A percentile compares a stretch with the other conserved stretches of the same genome.
Evolutionary conservation across 768 basidiomycete genomes (phyloP).

Genomic region (Kwoniella pini): DNA sequence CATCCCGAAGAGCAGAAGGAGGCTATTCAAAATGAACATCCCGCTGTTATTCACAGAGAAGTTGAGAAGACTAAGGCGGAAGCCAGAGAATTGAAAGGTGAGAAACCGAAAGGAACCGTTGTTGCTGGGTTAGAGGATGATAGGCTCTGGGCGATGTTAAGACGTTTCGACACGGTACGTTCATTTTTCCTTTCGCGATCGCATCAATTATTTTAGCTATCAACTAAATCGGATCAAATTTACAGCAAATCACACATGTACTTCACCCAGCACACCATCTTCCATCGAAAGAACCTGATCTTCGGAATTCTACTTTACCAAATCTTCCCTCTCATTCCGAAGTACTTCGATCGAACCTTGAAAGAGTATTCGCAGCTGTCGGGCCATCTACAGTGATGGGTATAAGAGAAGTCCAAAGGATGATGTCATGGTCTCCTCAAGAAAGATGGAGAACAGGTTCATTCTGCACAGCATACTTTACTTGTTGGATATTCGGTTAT

Average conservation of each 20-base stretch:
- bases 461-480: slow-evolving; percentile 54
- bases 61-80: slow-evolving; percentile 56
- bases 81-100: slow-evolving; percentile 51
- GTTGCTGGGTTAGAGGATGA: slow-evolving; percentile 56
- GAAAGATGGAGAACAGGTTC: slow-evolving; percentile 49
- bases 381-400: slow-evolving; percentile 52
- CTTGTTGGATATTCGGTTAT: slow-evolving; percentile 53
- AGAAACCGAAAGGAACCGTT: slow-evolving; percentile 50
- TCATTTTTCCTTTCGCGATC: background rate
- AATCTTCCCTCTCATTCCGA: slow-evolving; percentile 56
- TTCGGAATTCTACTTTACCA: slow-evolving; percentile 55
- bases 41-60: slow-evolving; percentile 48
- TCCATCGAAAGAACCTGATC: slow-evolving; percentile 55
- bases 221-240: background rate
- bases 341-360: slow-evolving; percentile 54
- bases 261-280: slow-evolving; percentile 53
- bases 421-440: slow-evolving; percentile 54
- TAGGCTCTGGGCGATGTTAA: slow-evolving; percentile 53
- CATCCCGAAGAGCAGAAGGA: slow-evolving; percentile 51
- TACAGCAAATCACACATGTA: slow-evolving; percentile 55
- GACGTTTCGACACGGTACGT: slow-evolving; percentile 54
- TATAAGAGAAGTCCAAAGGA: slow-evolving; percentile 48
- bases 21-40: slow-evolving; percentile 47
- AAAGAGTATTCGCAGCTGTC: slow-evolving; percentile 53
- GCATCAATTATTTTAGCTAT: background rate